Conservation (phyloP, 305 asterid species). For the Stenogyne calaminthoides region DNA sequence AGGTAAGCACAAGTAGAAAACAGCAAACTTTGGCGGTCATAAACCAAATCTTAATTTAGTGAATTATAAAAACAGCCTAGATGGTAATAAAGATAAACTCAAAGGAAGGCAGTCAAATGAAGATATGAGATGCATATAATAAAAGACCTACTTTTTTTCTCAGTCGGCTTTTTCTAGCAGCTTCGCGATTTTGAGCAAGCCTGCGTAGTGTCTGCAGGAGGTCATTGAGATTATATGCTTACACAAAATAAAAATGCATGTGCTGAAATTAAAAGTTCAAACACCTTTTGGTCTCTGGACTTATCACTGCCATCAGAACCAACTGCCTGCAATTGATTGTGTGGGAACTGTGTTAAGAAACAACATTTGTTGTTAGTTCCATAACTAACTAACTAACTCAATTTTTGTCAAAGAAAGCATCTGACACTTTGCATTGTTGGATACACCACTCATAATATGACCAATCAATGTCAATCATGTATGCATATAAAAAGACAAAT, state of each 20-base stretch:
- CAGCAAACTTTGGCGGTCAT: not conserved
- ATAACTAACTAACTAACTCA: slow-evolving; percentile 10
- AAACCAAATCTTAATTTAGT: slow-evolving; percentile 9
- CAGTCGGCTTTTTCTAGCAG: slow-evolving; percentile 97
- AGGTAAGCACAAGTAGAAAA: not conserved
- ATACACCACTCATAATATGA: slow-evolving; percentile 12
- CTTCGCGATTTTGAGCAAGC: slow-evolving; percentile 99
- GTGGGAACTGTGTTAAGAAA: slow-evolving; percentile 54
- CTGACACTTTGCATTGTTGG: not conserved
- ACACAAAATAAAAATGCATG: not conserved
- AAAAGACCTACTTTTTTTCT: slow-evolving; percentile 66
- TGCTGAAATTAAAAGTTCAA: slow-evolving; percentile 20
- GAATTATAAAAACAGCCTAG: slow-evolving; percentile 13
- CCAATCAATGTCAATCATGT: not conserved
- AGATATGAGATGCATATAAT: not conserved
- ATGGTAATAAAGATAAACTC: not conserved
- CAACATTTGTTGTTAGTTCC: slow-evolving; percentile 23
- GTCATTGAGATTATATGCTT: slow-evolving; percentile 20
- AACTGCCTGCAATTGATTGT: slow-evolving; percentile 55
- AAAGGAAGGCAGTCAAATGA: not conserved
- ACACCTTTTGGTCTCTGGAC: slow-evolving; percentile 95
- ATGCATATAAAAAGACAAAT: not conserved
- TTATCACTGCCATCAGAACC: slow-evolving; percentile 96
- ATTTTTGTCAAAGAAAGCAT: slow-evolving; percentile 4
- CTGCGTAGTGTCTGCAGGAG: slow-evolving; percentile 85